Evolutionary conservation across 2,329 filamentous ascomycete genomes (phyloP).

Genomic region (Microdochium paspali): DNA sequence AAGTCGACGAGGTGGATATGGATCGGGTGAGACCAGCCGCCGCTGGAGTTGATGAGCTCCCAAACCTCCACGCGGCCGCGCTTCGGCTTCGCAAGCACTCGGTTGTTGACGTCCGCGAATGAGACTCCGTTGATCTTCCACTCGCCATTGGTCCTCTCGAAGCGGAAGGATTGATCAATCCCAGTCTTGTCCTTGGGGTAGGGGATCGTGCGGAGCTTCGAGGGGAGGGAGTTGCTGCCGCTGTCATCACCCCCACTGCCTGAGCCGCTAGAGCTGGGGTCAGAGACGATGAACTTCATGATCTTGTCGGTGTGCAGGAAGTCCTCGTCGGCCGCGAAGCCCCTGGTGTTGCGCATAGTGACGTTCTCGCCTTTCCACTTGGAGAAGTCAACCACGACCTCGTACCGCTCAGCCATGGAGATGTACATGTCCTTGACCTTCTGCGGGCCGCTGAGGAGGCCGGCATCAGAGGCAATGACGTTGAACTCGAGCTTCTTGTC

Average conservation of each 20-base stretch:
- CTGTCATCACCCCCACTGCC: slow-evolving; percentile 20
- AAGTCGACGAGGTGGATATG: slow-evolving; percentile 53
- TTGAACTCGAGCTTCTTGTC: slow-evolving; percentile 31
- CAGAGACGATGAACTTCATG: slow-evolving; percentile 38
- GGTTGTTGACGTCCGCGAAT: slow-evolving; percentile 34
- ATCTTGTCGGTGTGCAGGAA: slow-evolving; percentile 41
- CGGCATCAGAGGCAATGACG: slow-evolving; percentile 44
- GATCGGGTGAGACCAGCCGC: slow-evolving; percentile 41
- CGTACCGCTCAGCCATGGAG: slow-evolving; percentile 48
- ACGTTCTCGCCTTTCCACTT: slow-evolving; percentile 37
- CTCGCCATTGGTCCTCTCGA: slow-evolving; percentile 30
- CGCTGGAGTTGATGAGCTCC: slow-evolving; percentile 38
- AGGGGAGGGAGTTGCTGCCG: slow-evolving; percentile 25
- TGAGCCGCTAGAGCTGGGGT: slow-evolving; percentile 9
- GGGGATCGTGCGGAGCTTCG: slow-evolving; percentile 23
- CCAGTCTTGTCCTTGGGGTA: slow-evolving; percentile 24
- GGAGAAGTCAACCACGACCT: slow-evolving; percentile 47
- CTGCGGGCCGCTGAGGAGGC: slow-evolving; percentile 37
- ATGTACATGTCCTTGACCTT: slow-evolving; percentile 29
- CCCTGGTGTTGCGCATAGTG: slow-evolving; percentile 22
- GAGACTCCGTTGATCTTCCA: slow-evolving; percentile 42
- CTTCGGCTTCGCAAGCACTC: slow-evolving; percentile 35
- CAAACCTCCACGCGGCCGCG: slow-evolving; percentile 37
- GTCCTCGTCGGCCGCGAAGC: slow-evolving; percentile 33
- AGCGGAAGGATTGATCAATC: slow-evolving; percentile 33